phyloP scores from a whole-genome alignment of 73 alveolate species.

The Blepharisma japonicum region DNA sequence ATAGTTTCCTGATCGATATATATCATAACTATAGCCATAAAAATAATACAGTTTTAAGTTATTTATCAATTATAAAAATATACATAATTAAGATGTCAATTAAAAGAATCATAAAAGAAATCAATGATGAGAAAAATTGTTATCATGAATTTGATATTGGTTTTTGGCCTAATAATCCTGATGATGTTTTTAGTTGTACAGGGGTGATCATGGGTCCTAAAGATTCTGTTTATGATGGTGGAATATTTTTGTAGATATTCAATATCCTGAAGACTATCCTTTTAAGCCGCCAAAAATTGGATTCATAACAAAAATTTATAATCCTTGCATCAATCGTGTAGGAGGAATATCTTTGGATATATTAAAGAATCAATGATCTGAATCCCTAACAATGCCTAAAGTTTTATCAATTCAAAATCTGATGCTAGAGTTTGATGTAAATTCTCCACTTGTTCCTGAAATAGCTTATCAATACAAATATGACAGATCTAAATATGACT shows the following conservation, averaged over 20 bases:
- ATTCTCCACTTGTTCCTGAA: constrained; percentile 84
- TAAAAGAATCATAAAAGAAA: neutral
- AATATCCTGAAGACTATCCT: constrained; percentile 55
- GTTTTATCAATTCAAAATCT: constrained; percentile 71
- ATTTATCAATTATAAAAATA: neutral
- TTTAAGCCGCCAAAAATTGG: constrained; percentile 55
- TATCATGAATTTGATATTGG: neutral
- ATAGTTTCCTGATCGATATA: no score
- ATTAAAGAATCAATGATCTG: constrained; percentile 74
- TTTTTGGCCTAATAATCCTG: constrained; percentile 78
- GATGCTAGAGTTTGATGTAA: constrained; percentile 84
- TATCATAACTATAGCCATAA: no score
- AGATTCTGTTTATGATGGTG: constrained; percentile 49
- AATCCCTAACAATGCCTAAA: constrained; percentile 67
- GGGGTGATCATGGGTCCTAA: constrained; percentile 40
- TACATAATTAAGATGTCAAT: neutral
- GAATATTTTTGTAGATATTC: constrained; percentile 37
- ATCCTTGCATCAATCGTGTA: neutral
- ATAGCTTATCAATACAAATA: constrained; percentile 73
- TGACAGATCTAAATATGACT: constrained; percentile 65
- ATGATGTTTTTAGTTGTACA: constrained; percentile 61
- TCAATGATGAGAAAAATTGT: no score
- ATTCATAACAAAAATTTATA: constrained; percentile 37
- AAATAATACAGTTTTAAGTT: no score
- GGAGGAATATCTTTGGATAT: constrained; percentile 70